Conservation (phyloP, 148 eudicot species). For the Silene conica region DNA sequence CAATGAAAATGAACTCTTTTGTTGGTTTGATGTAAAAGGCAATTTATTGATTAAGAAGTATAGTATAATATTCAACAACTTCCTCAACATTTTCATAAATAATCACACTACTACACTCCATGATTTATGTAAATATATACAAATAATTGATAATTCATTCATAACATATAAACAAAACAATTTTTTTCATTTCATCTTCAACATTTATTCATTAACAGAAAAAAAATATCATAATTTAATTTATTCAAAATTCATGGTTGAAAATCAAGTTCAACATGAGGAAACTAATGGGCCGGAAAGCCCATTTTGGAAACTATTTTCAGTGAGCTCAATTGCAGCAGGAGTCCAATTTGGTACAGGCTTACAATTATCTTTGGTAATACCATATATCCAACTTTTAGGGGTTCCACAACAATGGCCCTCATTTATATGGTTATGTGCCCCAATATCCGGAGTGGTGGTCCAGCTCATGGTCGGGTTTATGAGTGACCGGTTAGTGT, state of each 20-base stretch:
- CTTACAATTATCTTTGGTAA: constrained; percentile 33
- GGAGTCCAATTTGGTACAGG: constrained; percentile 43
- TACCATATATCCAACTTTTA: constrained; percentile 38
- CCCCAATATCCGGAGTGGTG: constrained; percentile 76
- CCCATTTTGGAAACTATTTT: constrained; percentile 32
- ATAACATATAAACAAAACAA: too few species aligned
- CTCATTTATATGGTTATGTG: constrained; percentile 78
- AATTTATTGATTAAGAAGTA: background rate
- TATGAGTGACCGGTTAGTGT: too few species aligned
- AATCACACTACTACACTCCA: too few species aligned
- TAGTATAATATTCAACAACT: background rate
- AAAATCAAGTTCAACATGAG: too few species aligned
- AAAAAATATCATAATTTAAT: too few species aligned
- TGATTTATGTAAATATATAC: too few species aligned
- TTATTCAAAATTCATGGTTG: too few species aligned
- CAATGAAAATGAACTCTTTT: background rate
- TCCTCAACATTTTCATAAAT: too few species aligned
- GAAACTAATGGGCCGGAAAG: constrained; percentile 5
- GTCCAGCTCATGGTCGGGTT: constrained; percentile 81
- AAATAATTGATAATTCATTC: too few species aligned
- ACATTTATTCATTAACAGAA: too few species aligned
- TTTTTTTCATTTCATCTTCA: too few species aligned
- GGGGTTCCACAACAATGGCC: constrained; percentile 55
- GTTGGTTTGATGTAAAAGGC: background rate
- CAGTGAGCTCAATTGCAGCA: constrained; percentile 30